Evolutionary conservation across 495 filamentous ascomycete genomes (phyloP), one percentile per base, ranked within the genome.

Genomic region (Venustampulla echinocandica): DNA sequence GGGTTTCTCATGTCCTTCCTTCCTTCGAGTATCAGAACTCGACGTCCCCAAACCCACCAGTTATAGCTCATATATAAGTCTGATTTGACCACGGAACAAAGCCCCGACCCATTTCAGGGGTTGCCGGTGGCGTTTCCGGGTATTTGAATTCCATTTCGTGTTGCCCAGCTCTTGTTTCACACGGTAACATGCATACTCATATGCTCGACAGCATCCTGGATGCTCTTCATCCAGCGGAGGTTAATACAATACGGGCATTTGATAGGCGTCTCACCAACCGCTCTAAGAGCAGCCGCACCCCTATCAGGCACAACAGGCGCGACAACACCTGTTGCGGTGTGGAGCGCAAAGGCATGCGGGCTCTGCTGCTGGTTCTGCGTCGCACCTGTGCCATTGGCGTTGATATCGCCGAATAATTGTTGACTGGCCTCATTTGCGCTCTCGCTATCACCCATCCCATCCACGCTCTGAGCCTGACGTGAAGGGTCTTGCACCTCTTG

Each of bases 161-260:
- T 30, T 35, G 5, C n/a, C 33, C 33, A 35, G 13, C 33, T n/a
- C n/a, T 14, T 14, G 18, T 35, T 22, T 45, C 36, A 76, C 33
- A 77, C 71, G 39, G 75, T 64, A 11, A 77, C 74, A 44, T 77
- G 74, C 23, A 70, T 76, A 36, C 68, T 71, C 72, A 77, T 69
- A 49, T 77, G 74, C 60, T 77, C 73, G 1, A 77, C 74, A 10
- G 74, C 73, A 57, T 76, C 74, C 60, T 76, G 75, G 30, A 77
- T 70, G 11, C 61, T 74, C 27, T 70, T 63, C 50, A 77, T 69
- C 72, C 74, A 72, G 6, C 73, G 63, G 59, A 71, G 69, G 48
- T 77, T 77, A 18, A 76, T 61, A 47, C 74, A 77, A 52, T 72
- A 77, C 4, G 74, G 74, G 39, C 74, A 77, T 19, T 71, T 62